Evolutionary conservation across 2,329 filamentous ascomycete genomes (phyloP), one percentile per base, ranked within the genome.

Genomic region (Aspergillus sp.): DNA sequence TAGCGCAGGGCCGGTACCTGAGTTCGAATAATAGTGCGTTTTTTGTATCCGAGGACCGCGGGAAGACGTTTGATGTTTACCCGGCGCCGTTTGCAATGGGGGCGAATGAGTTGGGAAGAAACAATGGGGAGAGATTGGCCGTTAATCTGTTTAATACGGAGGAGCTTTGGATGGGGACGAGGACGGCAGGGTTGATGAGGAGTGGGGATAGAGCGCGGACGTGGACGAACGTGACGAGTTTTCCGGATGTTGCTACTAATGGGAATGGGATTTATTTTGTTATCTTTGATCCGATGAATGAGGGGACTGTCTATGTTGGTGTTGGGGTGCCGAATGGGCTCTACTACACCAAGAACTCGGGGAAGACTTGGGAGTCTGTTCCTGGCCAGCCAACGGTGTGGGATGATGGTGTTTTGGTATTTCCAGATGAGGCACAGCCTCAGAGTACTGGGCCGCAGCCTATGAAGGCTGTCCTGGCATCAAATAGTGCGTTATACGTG

Each of bases 111-210:
- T 21, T 62, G 19, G 59, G 57, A 3, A 33, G 59, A n/a, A 62
- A 62, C 47, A 62, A 62, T 21, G 59, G 59, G 12, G 59, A 62
- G 57, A 56, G 59, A 35, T 41, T 62, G 3, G 59, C 59, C 11
- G 57, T 62, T 6, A 62, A 62, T 25, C 59, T 57, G 14, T 62
- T 62, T 27, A 57, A 59, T 35, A 19, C 54, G 4, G 49, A 55
- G 12, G 59, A 62, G 37, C 41, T 62, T 6, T 60, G 57, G 59
- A 57, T 62, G 53, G 59, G 59, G 4, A 60, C 59, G 3, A 51
- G 57, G 25, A 50, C 23, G 21, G 59, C 57, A 14, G 59, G 59
- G 4, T 40, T 62, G 54, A 57, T 62, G 59, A 57, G 48, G 46
- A 62, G 59, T 40, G 37, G 8, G 4, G 57, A 62, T 47, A 37